Conservation (phyloP, 208 protist species). For the Acanthamoeba healyi region DNA sequence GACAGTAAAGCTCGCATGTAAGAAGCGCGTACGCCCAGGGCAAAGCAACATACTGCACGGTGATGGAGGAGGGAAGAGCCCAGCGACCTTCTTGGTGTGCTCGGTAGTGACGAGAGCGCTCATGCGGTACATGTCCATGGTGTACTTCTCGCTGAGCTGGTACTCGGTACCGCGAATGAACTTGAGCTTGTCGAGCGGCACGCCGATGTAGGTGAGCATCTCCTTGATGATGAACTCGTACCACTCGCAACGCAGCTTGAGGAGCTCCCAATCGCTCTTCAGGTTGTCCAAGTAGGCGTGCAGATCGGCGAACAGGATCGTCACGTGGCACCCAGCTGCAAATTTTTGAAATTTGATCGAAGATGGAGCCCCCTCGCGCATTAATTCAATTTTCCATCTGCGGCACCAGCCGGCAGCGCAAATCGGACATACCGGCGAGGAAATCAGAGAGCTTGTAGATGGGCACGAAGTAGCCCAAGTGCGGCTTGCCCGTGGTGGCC, state of each 20-base stretch:
- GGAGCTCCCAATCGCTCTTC: slow-evolving; percentile 84
- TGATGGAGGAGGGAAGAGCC: background rate
- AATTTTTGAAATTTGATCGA: too few relatives aligned
- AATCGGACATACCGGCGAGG: slow-evolving; percentile 70
- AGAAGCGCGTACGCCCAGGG: background rate
- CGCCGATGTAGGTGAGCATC: slow-evolving; percentile 81
- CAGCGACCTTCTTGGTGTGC: slow-evolving; percentile 75
- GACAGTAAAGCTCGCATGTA: background rate
- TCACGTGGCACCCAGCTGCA: slow-evolving; percentile 72
- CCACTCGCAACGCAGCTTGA: slow-evolving; percentile 80
- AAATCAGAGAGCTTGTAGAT: slow-evolving; percentile 86
- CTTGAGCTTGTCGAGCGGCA: slow-evolving; percentile 85
- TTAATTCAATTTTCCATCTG: background rate
- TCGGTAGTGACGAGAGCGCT: slow-evolving; percentile 75
- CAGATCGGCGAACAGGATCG: slow-evolving; percentile 84
- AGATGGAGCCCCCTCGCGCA: too few relatives aligned
- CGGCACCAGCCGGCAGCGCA: background rate
- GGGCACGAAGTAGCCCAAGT: slow-evolving; percentile 87
- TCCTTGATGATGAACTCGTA: slow-evolving; percentile 85
- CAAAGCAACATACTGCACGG: background rate
- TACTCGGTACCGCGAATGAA: slow-evolving; percentile 84
- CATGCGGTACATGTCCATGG: slow-evolving; percentile 82
- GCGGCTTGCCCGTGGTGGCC: slow-evolving; percentile 83
- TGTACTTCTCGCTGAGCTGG: slow-evolving; percentile 84
- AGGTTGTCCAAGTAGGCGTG: slow-evolving; percentile 87